Evolutionary conservation across 768 basidiomycete genomes (phyloP).

Genomic region (Agaricus subrufescens): DNA sequence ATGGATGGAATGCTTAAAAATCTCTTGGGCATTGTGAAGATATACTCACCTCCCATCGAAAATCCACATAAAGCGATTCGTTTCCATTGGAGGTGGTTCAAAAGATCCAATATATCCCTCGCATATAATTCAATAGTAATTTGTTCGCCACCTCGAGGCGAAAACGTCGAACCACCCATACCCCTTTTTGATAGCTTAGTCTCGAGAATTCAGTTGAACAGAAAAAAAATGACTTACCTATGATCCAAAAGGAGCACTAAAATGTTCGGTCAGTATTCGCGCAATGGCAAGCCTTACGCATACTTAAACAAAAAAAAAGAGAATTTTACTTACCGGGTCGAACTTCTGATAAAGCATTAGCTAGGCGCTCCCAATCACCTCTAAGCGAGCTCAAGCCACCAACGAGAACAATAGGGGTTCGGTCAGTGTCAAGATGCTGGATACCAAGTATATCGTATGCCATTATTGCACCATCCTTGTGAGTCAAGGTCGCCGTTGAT

Average conservation of each 20-base stretch:
- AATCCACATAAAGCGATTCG: slow-evolving; percentile 40
- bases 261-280: too few relatives aligned
- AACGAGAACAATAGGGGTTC: slow-evolving; percentile 22
- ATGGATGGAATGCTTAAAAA: too few relatives aligned
- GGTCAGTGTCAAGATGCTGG: slow-evolving; percentile 20
- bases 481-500: slow-evolving; percentile 15
- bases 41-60: slow-evolving; percentile 42
- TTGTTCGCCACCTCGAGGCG: slow-evolving; percentile 25
- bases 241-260: too few relatives aligned
- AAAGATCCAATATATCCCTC: slow-evolving; percentile 35
- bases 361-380: too few relatives aligned
- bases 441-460: slow-evolving; percentile 38
- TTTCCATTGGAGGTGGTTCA: slow-evolving; percentile 34
- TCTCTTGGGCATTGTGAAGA: not conserved
- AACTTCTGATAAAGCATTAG: too few relatives aligned
- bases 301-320: too few relatives aligned
- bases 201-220: too few relatives aligned
- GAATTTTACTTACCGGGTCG: not conserved
- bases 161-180: slow-evolving; percentile 38
- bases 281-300: too few relatives aligned
- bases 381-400: slow-evolving; percentile 6
- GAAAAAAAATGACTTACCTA: too few relatives aligned
- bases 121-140: slow-evolving; percentile 43
- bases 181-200: slow-evolving; percentile 23
- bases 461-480: slow-evolving; percentile 38